A percentile compares a stretch with the other conserved stretches of the same genome.
These are phyloP conservation scores for Pleodorina starrii DNA, from an alignment of 139 green algal species.

Conservation along the genomic window DNA sequence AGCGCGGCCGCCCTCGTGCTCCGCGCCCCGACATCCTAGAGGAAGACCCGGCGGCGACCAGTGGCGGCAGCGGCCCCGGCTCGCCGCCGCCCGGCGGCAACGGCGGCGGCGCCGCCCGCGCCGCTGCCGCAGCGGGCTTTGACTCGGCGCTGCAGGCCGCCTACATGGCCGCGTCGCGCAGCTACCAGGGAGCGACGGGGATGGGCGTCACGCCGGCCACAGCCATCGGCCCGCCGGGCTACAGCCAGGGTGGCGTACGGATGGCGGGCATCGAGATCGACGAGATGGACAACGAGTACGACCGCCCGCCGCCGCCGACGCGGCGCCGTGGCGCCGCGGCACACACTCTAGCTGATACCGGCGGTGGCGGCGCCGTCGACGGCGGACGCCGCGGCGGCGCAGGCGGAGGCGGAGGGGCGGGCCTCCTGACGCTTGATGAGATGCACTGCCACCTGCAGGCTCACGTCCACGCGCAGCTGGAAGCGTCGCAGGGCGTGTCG, in stretches of 20 bases:
- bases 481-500: not conserved
- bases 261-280: constrained; percentile 24
- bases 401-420: not conserved
- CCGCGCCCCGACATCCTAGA: constrained; percentile 32
- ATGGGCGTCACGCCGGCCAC: constrained; percentile 30
- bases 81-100: not conserved
- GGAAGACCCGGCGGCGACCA: not conserved
- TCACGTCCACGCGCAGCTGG: constrained; percentile 1
- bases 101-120: not conserved
- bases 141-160: constrained; percentile 5
- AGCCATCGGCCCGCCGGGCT: constrained; percentile 31
- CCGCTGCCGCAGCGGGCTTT: constrained; percentile 2
- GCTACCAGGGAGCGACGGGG: constrained; percentile 10
- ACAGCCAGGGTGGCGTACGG: constrained; percentile 37
- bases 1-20: constrained; percentile 27
- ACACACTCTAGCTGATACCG: not conserved
- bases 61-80: not conserved
- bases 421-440: not conserved
- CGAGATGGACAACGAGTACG: not conserved
- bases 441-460: not conserved
- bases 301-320: not conserved
- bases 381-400: not conserved
- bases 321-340: not conserved
- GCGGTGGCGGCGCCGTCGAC: not conserved
- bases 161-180: constrained; percentile 28